These are phyloP conservation scores for Chrysochromulina parva DNA, from an alignment of 78 protist species.

Conservation along the genomic window DNA sequence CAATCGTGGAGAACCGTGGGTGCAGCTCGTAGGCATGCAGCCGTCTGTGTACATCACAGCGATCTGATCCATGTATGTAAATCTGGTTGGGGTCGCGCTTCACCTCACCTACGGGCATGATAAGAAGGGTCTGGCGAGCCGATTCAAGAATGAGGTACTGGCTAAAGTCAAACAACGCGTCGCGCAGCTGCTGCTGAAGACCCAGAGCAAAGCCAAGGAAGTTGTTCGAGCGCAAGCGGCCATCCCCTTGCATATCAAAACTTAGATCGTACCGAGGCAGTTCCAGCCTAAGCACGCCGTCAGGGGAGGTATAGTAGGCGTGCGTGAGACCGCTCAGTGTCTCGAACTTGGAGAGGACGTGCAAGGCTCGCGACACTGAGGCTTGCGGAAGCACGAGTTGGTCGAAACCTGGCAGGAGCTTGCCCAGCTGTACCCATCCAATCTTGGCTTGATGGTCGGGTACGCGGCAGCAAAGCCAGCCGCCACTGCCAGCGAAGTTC, in stretches of 20 bases:
- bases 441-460: neutral
- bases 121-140: neutral
- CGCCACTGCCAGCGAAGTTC: neutral
- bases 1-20: neutral
- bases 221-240: neutral
- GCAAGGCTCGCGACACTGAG: neutral
- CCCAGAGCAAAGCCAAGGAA: neutral
- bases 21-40: neutral
- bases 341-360: neutral
- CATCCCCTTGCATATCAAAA: neutral
- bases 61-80: neutral
- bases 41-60: neutral
- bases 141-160: neutral
- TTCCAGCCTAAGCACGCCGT: neutral
- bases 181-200: neutral
- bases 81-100: neutral
- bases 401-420: neutral
- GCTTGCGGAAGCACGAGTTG: neutral
- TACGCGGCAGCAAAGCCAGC: neutral
- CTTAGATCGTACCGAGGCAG: slow-evolving; percentile 1
- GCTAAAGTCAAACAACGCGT: neutral
- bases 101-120: neutral
- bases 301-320: neutral
- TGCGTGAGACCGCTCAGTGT: neutral
- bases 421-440: neutral